A percentile compares a stretch with the other conserved stretches of the same genome.
These are phyloP conservation scores for Chaetomidium leptoderma DNA, from an alignment of 495 filamentous ascomycete genomes.

Conservation along the genomic window DNA sequence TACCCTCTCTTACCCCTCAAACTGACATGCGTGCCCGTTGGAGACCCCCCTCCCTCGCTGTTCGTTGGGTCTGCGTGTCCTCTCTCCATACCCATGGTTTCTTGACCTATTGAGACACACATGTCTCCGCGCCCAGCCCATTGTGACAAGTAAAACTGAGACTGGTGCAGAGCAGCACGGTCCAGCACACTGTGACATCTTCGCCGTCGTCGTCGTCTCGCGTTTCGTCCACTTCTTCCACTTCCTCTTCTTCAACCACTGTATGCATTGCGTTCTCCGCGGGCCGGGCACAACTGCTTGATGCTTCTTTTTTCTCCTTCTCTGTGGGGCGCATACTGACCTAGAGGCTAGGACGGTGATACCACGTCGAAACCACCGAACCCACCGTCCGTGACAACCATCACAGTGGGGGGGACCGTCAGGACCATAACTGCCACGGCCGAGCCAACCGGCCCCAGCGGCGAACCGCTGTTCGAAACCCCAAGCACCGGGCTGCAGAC, in stretches of 20 bases:
- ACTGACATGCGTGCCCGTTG: constrained; percentile 10
- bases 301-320: not conserved
- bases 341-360: not conserved
- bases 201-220: constrained; percentile 21
- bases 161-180: constrained; percentile 32
- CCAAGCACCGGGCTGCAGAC: constrained; percentile 30
- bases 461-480: constrained; percentile 4
- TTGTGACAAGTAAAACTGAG: constrained; percentile 32
- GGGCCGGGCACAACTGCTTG: constrained; percentile 12
- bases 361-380: not conserved
- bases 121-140: not conserved
- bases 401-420: constrained; percentile 41
- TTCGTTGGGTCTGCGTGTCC: not conserved
- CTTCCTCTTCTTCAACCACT: constrained; percentile 26
- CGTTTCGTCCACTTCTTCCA: constrained; percentile 14
- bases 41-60: no score
- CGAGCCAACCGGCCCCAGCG: constrained; percentile 19
- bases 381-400: constrained; percentile 29
- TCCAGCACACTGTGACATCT: constrained; percentile 31
- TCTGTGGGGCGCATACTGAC: constrained; percentile 13
- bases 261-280: constrained; percentile 25
- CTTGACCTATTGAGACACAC: not conserved
- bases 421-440: constrained; percentile 40
- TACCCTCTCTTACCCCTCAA: not conserved
- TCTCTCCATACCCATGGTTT: not conserved